Evolutionary conservation across 768 basidiomycete species (phyloP), one percentile per base, ranked within the genome.

Genomic region (Phlegmacium glaucopus): DNA sequence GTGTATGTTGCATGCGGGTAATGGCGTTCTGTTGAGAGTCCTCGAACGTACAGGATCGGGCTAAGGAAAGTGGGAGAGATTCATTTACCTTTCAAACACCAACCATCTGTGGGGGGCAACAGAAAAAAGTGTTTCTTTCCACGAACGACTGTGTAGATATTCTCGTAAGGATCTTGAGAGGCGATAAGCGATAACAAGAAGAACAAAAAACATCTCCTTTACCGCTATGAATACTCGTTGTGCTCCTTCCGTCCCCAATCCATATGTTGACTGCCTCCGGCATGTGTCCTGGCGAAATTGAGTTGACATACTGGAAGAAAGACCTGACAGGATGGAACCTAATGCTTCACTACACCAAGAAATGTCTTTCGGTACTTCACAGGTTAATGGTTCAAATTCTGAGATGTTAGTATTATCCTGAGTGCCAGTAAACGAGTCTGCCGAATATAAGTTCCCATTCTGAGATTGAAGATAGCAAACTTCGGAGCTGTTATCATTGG

Each of bases 241-340:
- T 70, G 59, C 90, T 93, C 48, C 72, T 69, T 45, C 74, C 71
- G 56, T 88, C 77, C 9, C 94, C 94, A 29, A 96, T 89, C 93
- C 94, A 97, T 15, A 97, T 59, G 61, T 96, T 96, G 3, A 92
- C 91, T 5, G 92, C 94, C 58, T 97, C 94, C 0, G 94, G 90
- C 13, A 69, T 54, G 53, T 68, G 72, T 30, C 77, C 87, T 85
- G 45, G 38, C 34, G 36, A 35, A 42, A 32, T 3, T 16, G n/a
- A 7, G 28, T 27, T 18, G 18, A 37, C 16, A 29, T 22, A 6
- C 7, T 28, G 16, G 15, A 16, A 15, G 7, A n/a, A 15, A 29
- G 30, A 1, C 15, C 18, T 32, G 28, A 38, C 6, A 28, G 13
- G 9, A 41, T 65, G 76, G 35, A 57, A 93, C 91, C 90, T 27